Percentiles rank a stretch among this genome's conserved stretches.
These are phyloP conservation scores for Helianthus tuberosus DNA, from an alignment of 129 eudicot genomes.

Conservation along the genomic window DNA sequence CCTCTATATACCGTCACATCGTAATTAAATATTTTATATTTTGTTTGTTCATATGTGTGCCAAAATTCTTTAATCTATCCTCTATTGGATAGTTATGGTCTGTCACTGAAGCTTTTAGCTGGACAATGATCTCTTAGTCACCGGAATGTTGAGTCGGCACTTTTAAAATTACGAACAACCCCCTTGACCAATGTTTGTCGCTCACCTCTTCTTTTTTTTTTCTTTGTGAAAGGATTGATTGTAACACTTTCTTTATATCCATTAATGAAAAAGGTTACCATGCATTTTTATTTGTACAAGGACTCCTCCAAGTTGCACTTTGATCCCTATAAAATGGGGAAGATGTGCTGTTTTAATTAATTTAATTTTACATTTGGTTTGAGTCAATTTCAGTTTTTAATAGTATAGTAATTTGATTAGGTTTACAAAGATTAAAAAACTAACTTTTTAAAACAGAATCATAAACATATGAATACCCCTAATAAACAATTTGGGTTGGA, in stretches of 20 bases:
- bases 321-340: constrained; percentile 3
- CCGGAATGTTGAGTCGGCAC: constrained; percentile 22
- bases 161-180: constrained; percentile 6
- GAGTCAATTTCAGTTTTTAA: not conserved
- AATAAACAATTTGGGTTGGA: not conserved
- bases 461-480: too few relatives aligned
- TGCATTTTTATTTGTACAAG: constrained; percentile 14
- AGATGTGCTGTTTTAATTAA: not conserved
- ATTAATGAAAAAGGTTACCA: constrained; percentile 2
- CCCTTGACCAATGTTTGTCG: constrained; percentile 26
- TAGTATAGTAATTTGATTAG: too few relatives aligned
- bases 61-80: constrained; percentile 4
- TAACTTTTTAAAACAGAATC: too few relatives aligned
- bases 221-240: constrained; percentile 15
- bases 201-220: not conserved
- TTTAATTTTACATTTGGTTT: not conserved
- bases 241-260: constrained; percentile 37
- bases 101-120: not conserved
- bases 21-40: too few relatives aligned
- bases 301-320: constrained; percentile 13
- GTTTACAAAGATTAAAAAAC: too few relatives aligned
- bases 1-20: too few relatives aligned
- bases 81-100: constrained; percentile 9
- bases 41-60: too few relatives aligned
- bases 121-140: constrained; percentile 1